A percentile compares a stretch with the other conserved stretches of the same genome.
Evolutionary conservation across 805 yeast genomes (phyloP).

Genomic region (Brettanomyces naardenensis): DNA sequence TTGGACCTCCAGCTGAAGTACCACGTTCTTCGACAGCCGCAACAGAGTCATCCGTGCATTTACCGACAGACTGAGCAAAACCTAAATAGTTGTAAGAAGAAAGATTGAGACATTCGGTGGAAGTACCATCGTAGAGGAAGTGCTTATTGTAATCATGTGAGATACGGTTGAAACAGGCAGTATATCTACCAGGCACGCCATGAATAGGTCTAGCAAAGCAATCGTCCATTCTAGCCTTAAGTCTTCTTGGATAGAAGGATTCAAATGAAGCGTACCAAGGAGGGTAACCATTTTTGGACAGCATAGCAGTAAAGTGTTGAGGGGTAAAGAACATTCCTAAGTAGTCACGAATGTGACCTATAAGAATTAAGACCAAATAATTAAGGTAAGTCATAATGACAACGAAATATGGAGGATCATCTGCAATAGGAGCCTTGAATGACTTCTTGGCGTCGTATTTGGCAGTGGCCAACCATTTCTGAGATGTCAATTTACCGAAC

Average conservation of each 20-base stretch:
- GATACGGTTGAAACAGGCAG: slow-evolving; percentile 71
- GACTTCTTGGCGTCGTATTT: slow-evolving; percentile 50
- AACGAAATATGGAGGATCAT: slow-evolving; percentile 81
- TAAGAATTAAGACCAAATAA: slow-evolving; percentile 73
- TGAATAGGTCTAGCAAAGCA: slow-evolving; percentile 94
- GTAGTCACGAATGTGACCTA: slow-evolving; percentile 89
- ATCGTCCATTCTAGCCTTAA: slow-evolving; percentile 86
- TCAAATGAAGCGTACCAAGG: slow-evolving; percentile 95
- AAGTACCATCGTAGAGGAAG: slow-evolving; percentile 69
- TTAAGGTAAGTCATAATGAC: slow-evolving; percentile 77
- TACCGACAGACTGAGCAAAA: slow-evolving; percentile 91
- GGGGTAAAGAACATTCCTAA: slow-evolving; percentile 71
- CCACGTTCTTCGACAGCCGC: slow-evolving; percentile 62
- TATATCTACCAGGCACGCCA: slow-evolving; percentile 94
- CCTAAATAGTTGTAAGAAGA: slow-evolving; percentile 93
- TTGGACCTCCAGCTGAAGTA: slow-evolving; percentile 70
- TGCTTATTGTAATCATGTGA: slow-evolving; percentile 57
- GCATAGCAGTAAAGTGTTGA: slow-evolving; percentile 52
- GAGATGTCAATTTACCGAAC: slow-evolving; percentile 61
- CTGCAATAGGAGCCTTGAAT: slow-evolving; percentile 53
- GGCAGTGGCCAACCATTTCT: slow-evolving; percentile 58
- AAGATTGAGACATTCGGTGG: slow-evolving; percentile 73
- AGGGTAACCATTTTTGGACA: slow-evolving; percentile 83
- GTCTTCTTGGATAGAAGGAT: slow-evolving; percentile 84
- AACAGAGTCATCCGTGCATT: slow-evolving; percentile 76